These are phyloP conservation scores for Gossypium trilobum DNA, from an alignment of 441 rosid species.

Conservation along the genomic window DNA sequence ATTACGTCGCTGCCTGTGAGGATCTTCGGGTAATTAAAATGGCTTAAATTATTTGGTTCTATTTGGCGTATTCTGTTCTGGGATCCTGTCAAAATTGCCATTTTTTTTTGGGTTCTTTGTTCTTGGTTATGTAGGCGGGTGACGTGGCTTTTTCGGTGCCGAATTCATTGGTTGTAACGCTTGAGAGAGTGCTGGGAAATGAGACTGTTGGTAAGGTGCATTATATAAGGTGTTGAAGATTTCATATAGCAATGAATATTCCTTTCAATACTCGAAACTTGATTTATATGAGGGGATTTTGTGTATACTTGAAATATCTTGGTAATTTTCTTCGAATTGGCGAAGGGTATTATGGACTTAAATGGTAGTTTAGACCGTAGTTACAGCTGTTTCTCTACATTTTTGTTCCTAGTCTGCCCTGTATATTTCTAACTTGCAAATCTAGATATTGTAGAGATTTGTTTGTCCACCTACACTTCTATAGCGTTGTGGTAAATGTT, in stretches of 20 bases:
- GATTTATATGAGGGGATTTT: not conserved
- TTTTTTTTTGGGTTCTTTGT: not conserved
- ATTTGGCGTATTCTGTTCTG: not conserved
- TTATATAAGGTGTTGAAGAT: not conserved
- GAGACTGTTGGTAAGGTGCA: slow-evolving; percentile 73
- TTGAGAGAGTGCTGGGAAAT: slow-evolving; percentile 88
- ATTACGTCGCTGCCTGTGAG: slow-evolving; percentile 80
- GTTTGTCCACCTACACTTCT: not conserved
- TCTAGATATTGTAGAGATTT: not conserved
- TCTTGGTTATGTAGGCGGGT: slow-evolving; percentile 42
- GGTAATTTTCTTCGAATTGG: not conserved
- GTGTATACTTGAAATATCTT: not conserved
- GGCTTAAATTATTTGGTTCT: not conserved
- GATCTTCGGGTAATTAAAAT: slow-evolving; percentile 55
- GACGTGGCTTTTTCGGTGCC: slow-evolving; percentile 84
- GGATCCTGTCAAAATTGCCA: not conserved
- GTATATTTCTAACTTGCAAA: not conserved
- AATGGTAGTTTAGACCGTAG: not conserved
- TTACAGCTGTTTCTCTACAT: not conserved
- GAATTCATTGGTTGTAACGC: slow-evolving; percentile 74
- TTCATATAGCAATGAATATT: not conserved
- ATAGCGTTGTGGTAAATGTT: not conserved
- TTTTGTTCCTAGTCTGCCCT: not conserved
- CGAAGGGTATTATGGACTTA: not conserved
- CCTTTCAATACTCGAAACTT: not conserved